Base-by-base conservation (phyloP, 441 rosid genomes). In the Aquilaria agallochum region DNA sequence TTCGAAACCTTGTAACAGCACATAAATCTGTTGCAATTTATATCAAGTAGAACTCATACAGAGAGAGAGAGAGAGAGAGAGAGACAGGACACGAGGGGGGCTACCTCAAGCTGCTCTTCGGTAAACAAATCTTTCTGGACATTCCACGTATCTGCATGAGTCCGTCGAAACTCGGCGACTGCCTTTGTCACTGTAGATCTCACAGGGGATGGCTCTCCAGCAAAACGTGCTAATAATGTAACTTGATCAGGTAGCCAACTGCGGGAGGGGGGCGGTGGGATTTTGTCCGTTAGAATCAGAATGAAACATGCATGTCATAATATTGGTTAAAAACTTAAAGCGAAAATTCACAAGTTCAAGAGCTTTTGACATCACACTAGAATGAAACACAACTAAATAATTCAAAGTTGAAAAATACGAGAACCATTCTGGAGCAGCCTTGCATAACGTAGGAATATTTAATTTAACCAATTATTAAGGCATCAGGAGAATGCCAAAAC, bases 71-170 rank as follows among this genome's bases (percentile, higher is more conserved):
- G 14, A 30, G 60, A 7, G 48, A n/a, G 50, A 51, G 50, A 3
- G 0, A 13, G 49, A 33, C 42, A 36, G 42, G 42, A 1, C 42
- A 20, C 42, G 1, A 8, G 6, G 7, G 36, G 53, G 56, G 72
- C 54, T 79, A 95, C 98, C 99, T 95, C 99, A 11, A 95, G 98
- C 74, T 92, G 97, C 59, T 92, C 99, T 75, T 90, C 98, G 0
- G 91, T 92, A 73, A 95, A 92, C 2, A 80, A 80, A 72, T 81
- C 98, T 75, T 95, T 95, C 70, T 95, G 98, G 62, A 95, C 72
- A 72, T 84, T 90, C 99, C 99, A 95, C 31, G 93, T 90, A 67
- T 92, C 99, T 14, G 99, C 99, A 77, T 95, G 98, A 55, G 99
- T 95, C 65, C 96, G 83, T 32, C 98, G 72, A 80, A 95, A 92